phyloP scores from a whole-genome alignment of 2,329 filamentous ascomycete genomes.

The Aspergillaceae sp. region DNA sequence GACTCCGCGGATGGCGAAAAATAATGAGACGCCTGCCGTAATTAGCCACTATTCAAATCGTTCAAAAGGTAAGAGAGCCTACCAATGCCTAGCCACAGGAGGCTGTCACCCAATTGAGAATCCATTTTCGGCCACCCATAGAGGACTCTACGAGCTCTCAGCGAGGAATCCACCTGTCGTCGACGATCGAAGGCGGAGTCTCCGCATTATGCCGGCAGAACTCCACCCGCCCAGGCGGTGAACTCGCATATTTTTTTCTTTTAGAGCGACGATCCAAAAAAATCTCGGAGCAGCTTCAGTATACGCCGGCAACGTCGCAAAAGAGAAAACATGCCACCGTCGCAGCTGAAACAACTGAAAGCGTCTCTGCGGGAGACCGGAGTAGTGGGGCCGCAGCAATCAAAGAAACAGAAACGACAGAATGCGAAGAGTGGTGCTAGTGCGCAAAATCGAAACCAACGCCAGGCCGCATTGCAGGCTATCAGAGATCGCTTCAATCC shows the following conservation, averaged over 20 bases:
- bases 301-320: constrained; percentile 14
- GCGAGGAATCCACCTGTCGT: neutral
- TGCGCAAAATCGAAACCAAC: constrained; percentile 66
- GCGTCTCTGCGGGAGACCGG: constrained; percentile 81
- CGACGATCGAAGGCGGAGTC: constrained; percentile 4
- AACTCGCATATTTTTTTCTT: constrained; percentile 10
- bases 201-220: constrained; percentile 22
- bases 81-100: constrained; percentile 35
- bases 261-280: constrained; percentile 18
- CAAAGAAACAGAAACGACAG: constrained; percentile 85
- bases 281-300: constrained; percentile 18
- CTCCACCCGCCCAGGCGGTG: constrained; percentile 24
- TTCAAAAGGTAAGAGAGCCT: neutral
- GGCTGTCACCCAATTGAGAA: constrained; percentile 26
- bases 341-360: constrained; percentile 93
- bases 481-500: constrained; percentile 97
- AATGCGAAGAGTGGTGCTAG: constrained; percentile 57
- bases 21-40: constrained; percentile 28
- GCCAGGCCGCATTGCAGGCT: constrained; percentile 66
- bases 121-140: constrained; percentile 19
- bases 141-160: neutral
- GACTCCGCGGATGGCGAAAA: constrained; percentile 48
- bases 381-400: constrained; percentile 82
- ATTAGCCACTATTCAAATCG: constrained; percentile 2
- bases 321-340: constrained; percentile 65